These are phyloP conservation scores for Emergomyces pasteurianus DNA, from an alignment of 2,329 filamentous ascomycete species.

Conservation along the genomic window DNA sequence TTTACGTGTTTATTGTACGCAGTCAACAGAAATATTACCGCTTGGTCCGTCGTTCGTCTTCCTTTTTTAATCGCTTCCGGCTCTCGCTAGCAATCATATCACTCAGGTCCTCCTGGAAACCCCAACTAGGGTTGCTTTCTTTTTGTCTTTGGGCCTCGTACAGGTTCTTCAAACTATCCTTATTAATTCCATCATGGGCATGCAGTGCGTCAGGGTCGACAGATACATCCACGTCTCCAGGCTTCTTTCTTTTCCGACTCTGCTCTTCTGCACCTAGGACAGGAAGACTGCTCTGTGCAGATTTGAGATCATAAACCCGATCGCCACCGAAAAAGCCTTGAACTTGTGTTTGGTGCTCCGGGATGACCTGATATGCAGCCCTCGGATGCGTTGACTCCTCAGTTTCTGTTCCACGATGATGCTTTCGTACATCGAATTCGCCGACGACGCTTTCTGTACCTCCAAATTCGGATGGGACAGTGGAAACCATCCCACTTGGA, in stretches of 20 bases:
- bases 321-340: conserved; percentile 96
- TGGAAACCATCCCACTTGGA: conserved; percentile 66
- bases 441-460: conserved; percentile 66
- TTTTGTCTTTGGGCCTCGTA: conserved; percentile 62
- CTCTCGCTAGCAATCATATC: conserved; percentile 95
- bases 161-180: conserved; percentile 66
- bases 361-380: conserved; percentile 78
- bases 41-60: conserved; percentile 58
- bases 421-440: conserved; percentile 85
- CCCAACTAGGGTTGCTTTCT: conserved; percentile 58
- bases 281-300: conserved; percentile 46
- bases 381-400: conserved; percentile 65
- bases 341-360: conserved; percentile 71
- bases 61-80: conserved; percentile 78
- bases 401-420: conserved; percentile 72
- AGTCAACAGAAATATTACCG: neutral
- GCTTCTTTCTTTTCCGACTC: conserved; percentile 79
- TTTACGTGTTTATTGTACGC: neutral
- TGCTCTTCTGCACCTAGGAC: conserved; percentile 73
- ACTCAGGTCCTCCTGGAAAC: conserved; percentile 77
- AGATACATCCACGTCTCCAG: conserved; percentile 85
- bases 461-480: conserved; percentile 66
- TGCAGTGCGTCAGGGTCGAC: conserved; percentile 75
- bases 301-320: conserved; percentile 77
- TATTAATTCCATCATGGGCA: conserved; percentile 63